phyloP scores from a whole-genome alignment of 352 stramenopile genomes.

The Globisporangium orthogonon region DNA sequence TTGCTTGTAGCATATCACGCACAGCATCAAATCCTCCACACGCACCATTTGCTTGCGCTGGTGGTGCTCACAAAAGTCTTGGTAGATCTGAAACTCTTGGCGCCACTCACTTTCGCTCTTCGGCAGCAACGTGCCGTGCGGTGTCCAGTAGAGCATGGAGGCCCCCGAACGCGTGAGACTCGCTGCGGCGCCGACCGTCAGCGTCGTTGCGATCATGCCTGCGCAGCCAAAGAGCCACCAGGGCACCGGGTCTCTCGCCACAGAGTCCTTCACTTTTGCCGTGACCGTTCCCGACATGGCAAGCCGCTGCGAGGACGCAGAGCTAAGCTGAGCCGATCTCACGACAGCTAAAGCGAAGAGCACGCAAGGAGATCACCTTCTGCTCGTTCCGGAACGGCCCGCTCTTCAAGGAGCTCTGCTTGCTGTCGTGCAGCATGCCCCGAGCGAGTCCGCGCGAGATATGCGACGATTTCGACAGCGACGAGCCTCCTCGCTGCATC shows the following conservation, averaged over 20 bases:
- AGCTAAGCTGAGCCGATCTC: not conserved
- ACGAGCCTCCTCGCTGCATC: slow-evolving; percentile 3
- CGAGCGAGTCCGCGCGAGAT: slow-evolving; percentile 4
- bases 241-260: slow-evolving; percentile 45
- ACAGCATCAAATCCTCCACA: not conserved
- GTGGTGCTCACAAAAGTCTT: slow-evolving; percentile 92
- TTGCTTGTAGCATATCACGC: no score
- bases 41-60: slow-evolving; percentile 77
- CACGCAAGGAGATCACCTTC: not conserved
- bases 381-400: slow-evolving; percentile 6
- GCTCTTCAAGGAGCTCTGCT: not conserved
- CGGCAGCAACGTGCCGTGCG: slow-evolving; percentile 75
- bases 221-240: slow-evolving; percentile 93
- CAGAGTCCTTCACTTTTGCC: slow-evolving; percentile 19
- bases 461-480: not conserved
- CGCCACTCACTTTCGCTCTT: slow-evolving; percentile 88
- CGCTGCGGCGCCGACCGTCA: slow-evolving; percentile 94
- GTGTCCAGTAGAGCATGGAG: slow-evolving; percentile 95
- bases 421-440: not conserved
- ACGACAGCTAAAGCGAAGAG: not conserved
- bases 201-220: slow-evolving; percentile 89
- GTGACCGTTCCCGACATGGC: slow-evolving; percentile 10
- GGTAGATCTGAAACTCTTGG: slow-evolving; percentile 93
- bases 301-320: slow-evolving; percentile 1
- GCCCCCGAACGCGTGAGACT: slow-evolving; percentile 93